A percentile compares a stretch with the other conserved stretches of the same genome.
These are phyloP conservation scores for Pterocarpus santalinus DNA, from an alignment of 306 rosid species.

Conservation along the genomic window DNA sequence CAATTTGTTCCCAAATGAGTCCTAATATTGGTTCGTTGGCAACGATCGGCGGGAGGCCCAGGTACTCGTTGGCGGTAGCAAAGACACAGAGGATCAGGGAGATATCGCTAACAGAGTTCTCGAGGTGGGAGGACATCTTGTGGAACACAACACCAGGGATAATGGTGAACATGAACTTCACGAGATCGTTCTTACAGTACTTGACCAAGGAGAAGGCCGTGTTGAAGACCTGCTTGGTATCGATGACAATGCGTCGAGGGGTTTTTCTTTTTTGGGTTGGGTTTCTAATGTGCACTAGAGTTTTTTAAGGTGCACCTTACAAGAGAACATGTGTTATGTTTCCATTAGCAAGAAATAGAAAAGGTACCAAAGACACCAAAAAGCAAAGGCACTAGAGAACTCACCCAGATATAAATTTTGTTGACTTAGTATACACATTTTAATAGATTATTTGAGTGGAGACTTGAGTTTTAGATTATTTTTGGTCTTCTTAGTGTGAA, in stretches of 20 bases:
- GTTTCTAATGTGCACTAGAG: too few species aligned
- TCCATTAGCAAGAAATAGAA: too few species aligned
- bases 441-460: too few species aligned
- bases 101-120: slow-evolving; percentile 82
- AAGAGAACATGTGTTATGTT: too few species aligned
- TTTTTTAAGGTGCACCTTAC: too few species aligned
- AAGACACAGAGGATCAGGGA: slow-evolving; percentile 94
- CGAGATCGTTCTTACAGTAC: slow-evolving; percentile 75
- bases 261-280: too few species aligned
- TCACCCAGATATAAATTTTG: too few species aligned
- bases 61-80: slow-evolving; percentile 71
- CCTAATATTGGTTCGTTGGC: slow-evolving; percentile 82
- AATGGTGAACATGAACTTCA: slow-evolving; percentile 81
- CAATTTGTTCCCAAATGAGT: slow-evolving; percentile 88
- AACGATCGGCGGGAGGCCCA: slow-evolving; percentile 89
- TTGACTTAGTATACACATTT: too few species aligned
- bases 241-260: slow-evolving; percentile 66
- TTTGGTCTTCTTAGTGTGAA: too few species aligned
- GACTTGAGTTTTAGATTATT: too few species aligned
- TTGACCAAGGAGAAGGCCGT: slow-evolving; percentile 70
- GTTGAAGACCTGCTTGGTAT: slow-evolving; percentile 76
- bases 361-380: too few species aligned
- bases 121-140: slow-evolving; percentile 76
- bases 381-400: too few species aligned
- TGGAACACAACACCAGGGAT: slow-evolving; percentile 83